Evolutionary conservation across 129 eudicot genomes (phyloP).

Genomic region (Kitagawia praeruptora): DNA sequence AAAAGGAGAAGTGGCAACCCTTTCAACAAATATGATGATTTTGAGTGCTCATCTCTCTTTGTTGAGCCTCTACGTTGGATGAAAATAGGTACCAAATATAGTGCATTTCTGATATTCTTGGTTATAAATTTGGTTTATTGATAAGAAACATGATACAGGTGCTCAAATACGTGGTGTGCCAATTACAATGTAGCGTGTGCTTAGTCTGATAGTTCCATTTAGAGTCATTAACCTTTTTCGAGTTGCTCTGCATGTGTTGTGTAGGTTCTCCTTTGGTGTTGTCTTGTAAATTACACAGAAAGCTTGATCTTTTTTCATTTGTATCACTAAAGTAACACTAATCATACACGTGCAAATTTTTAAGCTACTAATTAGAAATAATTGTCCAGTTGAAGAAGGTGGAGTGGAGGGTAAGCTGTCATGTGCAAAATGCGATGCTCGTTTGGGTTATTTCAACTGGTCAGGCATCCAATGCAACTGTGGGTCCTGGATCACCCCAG

Average conservation of each 20-base stretch:
- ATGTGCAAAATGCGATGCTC: constrained; percentile 79
- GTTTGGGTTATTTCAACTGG: constrained; percentile 96
- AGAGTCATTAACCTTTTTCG: neutral
- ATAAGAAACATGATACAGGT: neutral
- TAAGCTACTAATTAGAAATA: neutral
- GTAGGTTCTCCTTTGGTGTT: neutral
- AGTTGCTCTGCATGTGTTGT: neutral
- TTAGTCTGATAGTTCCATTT: neutral
- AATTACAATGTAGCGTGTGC: neutral
- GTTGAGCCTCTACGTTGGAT: constrained; percentile 97
- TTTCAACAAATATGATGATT: constrained; percentile 43
- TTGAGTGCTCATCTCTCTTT: constrained; percentile 86
- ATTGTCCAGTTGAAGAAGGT: constrained; percentile 75
- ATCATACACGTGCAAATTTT: neutral
- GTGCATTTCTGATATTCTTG: neutral
- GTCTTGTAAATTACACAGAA: neutral
- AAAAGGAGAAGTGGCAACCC: constrained; percentile 55
- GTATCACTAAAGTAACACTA: neutral
- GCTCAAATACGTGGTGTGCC: neutral
- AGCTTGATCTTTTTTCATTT: neutral
- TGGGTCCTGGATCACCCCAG: constrained; percentile 98
- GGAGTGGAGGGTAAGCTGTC: constrained; percentile 79
- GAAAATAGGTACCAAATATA: constrained; percentile 56
- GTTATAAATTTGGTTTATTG: neutral
- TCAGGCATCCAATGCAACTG: constrained; percentile 96